These are phyloP conservation scores for Suillus subluteus DNA, from an alignment of 768 basidiomycete genomes.

Conservation along the genomic window DNA sequence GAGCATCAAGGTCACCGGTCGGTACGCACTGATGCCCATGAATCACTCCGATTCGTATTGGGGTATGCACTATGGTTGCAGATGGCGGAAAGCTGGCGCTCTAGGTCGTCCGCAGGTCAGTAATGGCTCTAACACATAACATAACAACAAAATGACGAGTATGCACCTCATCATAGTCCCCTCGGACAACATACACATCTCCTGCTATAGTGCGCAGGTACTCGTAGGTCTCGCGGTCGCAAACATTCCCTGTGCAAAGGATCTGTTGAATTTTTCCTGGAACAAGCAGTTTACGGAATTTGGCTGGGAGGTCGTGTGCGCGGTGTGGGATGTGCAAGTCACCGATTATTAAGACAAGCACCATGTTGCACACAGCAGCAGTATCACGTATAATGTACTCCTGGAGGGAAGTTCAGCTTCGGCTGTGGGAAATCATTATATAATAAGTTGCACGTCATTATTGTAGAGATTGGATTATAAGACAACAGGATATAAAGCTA, in stretches of 20 bases:
- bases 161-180: constrained; percentile 94
- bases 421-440: neutral
- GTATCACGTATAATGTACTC: neutral
- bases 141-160: neutral
- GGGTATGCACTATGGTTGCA: constrained; percentile 76
- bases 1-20: constrained; percentile 88
- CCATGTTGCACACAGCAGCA: constrained; percentile 28
- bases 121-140: neutral
- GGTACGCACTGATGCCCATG: constrained; percentile 96
- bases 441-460: constrained; percentile 1
- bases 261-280: constrained; percentile 99
- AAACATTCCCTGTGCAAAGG: constrained; percentile 95
- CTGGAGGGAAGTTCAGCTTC: neutral
- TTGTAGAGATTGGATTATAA: neutral
- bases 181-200: constrained; percentile 89
- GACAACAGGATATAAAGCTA: constrained; percentile 4
- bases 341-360: constrained; percentile 96
- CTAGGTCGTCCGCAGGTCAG: constrained; percentile 33
- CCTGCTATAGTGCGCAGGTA: constrained; percentile 93
- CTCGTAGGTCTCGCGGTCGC: constrained; percentile 96
- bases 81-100: constrained; percentile 78
- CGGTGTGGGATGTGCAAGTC: constrained; percentile 96
- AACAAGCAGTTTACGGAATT: constrained; percentile 96
- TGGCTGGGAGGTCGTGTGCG: constrained; percentile 86
- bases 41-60: constrained; percentile 89